phyloP scores from a whole-genome alignment of 257 asterid species.

The Plantago major region DNA sequence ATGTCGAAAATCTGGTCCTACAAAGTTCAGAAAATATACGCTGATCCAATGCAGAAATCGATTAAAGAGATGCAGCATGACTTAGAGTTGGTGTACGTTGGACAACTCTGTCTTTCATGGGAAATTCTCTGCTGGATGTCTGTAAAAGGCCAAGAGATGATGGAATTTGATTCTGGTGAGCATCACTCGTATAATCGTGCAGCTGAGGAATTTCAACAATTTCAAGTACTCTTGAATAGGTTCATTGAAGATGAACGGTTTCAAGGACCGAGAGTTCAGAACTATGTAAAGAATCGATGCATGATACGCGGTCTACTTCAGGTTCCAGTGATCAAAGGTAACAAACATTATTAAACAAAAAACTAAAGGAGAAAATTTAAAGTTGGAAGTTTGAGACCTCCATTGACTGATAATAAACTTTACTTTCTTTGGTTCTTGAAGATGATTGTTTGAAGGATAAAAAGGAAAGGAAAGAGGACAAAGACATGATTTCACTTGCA shows the following conservation, averaged over 20 bases:
- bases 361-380: not conserved
- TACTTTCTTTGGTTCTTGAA: slow-evolving; percentile 31
- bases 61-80: slow-evolving; percentile 44
- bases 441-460: slow-evolving; percentile 60
- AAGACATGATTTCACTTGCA: slow-evolving; percentile 39
- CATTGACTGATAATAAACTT: not conserved
- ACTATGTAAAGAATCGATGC: slow-evolving; percentile 55
- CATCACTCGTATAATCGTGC: slow-evolving; percentile 52
- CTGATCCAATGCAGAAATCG: slow-evolving; percentile 60
- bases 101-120: slow-evolving; percentile 76
- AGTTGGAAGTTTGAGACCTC: not conserved
- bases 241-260: slow-evolving; percentile 74
- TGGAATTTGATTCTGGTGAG: slow-evolving; percentile 33
- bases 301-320: slow-evolving; percentile 56
- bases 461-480: slow-evolving; percentile 41
- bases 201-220: slow-evolving; percentile 68
- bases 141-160: slow-evolving; percentile 41
- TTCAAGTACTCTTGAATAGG: slow-evolving; percentile 74
- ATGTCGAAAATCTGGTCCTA: slow-evolving; percentile 37
- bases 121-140: slow-evolving; percentile 69
- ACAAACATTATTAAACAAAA: not conserved
- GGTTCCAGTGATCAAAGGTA: slow-evolving; percentile 71
- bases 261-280: slow-evolving; percentile 55
- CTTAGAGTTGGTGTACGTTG: slow-evolving; percentile 68
- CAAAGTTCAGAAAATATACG: slow-evolving; percentile 51